A percentile compares a stretch with the other conserved stretches of the same genome.
phyloP scores from a whole-genome alignment of 441 rosid genomes.

The Flueggea neowawraea region DNA sequence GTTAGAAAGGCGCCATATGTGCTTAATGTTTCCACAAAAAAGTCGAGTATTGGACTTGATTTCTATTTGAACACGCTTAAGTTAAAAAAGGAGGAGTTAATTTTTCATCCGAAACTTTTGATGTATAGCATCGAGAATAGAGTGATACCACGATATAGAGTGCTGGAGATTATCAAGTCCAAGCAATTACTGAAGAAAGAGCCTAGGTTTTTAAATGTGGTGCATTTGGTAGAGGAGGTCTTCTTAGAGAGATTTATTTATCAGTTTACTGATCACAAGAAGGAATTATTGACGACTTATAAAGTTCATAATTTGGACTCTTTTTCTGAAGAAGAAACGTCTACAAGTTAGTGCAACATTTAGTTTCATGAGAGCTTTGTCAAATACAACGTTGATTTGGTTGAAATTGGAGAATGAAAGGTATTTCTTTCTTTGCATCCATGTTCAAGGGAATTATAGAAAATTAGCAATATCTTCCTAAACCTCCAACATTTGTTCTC shows the following conservation, averaged over 20 bases:
- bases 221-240: conserved; percentile 14
- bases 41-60: conserved; percentile 26
- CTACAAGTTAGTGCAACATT: no score
- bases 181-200: conserved; percentile 27
- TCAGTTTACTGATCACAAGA: conserved; percentile 23
- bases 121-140: conserved; percentile 33
- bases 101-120: conserved; percentile 17
- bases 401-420: no score
- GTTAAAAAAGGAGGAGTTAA: conserved; percentile 19
- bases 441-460: no score
- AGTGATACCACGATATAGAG: conserved; percentile 31
- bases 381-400: no score
- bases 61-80: conserved; percentile 25
- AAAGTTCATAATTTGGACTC: conserved; percentile 21
- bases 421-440: no score
- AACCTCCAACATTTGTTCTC: no score
- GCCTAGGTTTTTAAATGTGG: conserved; percentile 5
- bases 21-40: conserved; percentile 25
- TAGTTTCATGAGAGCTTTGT: no score
- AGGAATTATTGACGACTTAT: conserved; percentile 34
- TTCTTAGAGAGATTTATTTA: conserved; percentile 29
- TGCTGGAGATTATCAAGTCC: conserved; percentile 31
- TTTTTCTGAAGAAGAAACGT: conserved; percentile 2
- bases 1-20: conserved; percentile 25
- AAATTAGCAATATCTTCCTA: no score